Base-by-base conservation (phyloP, 805 yeast genomes). In the Zygoascus bituminiphila region DNA sequence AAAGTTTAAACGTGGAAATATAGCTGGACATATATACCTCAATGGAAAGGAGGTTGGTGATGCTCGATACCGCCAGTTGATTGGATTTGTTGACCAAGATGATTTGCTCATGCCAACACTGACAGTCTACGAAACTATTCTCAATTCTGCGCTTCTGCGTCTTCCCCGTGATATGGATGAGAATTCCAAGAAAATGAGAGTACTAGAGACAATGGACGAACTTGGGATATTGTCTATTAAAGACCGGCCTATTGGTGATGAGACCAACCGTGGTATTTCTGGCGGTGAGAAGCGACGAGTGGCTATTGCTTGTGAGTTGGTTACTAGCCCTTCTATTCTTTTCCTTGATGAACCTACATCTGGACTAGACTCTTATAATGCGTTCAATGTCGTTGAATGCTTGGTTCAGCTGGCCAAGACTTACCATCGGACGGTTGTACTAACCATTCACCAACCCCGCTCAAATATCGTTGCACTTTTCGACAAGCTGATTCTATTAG, bases 21-120 rank as follows among this genome's bases (percentile, higher is more conserved):
- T 79, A 8, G 56, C 70, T 1, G 97, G 96, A n/a, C 61, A 69
- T 1, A 77, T 91, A 10, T 77, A 73, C 56, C 77, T 88, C 20
- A 93, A 93, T 63, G 98, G 98, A 46, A 53, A 46, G 54, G 61
- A 55, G 54, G 61, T 54, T 46, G 50, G 57, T 1, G 62, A 59
- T 20, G 65, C 67, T 5, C 75, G 78, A 37, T 82, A 77, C 62
- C 74, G 77, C 50, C 80, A 81, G 57, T 75, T 87, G 4, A 78
- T 84, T 49, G 98, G 98, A 0, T 93, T 88, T 72, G 98, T 93
- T 6, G 97, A 93, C 64, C 98, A 93, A 66, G 96, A 93, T 58
- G 96, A 89, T 62, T 83, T 78, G 54, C 70, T 93, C 48, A 75
- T 93, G 51, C 94, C 98, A 2, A 93, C 98, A 0, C 72, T 91